These are phyloP conservation scores for Iris macrosiphon DNA, from an alignment of 106 monocot genomes.

Conservation along the genomic window DNA sequence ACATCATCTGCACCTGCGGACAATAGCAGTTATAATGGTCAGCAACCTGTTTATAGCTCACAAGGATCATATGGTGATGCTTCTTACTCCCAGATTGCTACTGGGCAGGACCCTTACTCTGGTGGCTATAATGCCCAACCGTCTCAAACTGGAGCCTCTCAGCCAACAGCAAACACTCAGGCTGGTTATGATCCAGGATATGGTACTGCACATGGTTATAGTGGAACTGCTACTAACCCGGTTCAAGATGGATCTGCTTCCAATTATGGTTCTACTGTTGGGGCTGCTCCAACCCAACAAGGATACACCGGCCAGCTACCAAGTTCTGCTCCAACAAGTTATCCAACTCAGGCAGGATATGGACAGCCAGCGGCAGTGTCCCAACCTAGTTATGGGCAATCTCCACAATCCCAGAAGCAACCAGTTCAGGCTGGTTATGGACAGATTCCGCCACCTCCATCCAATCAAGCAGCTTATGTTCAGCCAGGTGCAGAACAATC, in stretches of 20 bases:
- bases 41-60: conserved; percentile 31
- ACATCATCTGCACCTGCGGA: conserved; percentile 39
- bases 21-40: conserved; percentile 39
- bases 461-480: conserved; percentile 8
- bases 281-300: conserved; percentile 11
- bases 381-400: conserved; percentile 29
- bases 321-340: neutral
- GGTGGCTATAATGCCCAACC: conserved; percentile 30
- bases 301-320: conserved; percentile 10
- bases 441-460: conserved; percentile 19
- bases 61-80: conserved; percentile 51
- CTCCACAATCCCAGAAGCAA: conserved; percentile 24
- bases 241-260: conserved; percentile 29
- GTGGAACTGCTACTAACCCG: conserved; percentile 8
- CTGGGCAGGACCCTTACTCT: conserved; percentile 30
- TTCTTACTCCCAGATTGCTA: conserved; percentile 38
- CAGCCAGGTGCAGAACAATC: neutral
- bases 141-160: conserved; percentile 23
- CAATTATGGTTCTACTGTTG: conserved; percentile 4
- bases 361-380: neutral
- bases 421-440: conserved; percentile 27
- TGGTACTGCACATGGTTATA: conserved; percentile 14
- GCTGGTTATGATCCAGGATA: conserved; percentile 32
- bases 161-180: conserved; percentile 15
- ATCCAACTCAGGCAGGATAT: conserved; percentile 17